These are phyloP conservation scores for Amanita jacksonii DNA, from an alignment of 768 basidiomycete species.

Conservation along the genomic window DNA sequence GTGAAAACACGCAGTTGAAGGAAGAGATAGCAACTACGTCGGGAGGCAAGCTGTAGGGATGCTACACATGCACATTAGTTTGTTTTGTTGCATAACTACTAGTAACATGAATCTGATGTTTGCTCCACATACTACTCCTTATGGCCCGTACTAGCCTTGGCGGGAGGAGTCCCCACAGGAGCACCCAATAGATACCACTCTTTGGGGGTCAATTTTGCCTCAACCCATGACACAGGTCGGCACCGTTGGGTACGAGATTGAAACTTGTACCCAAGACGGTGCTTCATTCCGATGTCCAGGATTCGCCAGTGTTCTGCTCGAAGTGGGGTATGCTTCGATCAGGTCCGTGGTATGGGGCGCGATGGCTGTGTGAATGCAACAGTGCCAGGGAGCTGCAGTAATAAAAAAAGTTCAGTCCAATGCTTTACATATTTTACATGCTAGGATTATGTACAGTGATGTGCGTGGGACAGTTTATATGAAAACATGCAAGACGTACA, in stretches of 20 bases:
- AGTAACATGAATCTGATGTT: slow-evolving; percentile 41
- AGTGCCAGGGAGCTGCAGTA: not conserved
- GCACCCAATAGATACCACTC: slow-evolving; percentile 21
- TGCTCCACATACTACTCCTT: slow-evolving; percentile 80
- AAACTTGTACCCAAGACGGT: not conserved
- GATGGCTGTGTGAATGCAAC: not conserved
- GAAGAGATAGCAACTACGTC: not conserved
- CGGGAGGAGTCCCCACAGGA: slow-evolving; percentile 78
- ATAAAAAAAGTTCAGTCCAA: not conserved
- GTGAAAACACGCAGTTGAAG: too few relatives aligned
- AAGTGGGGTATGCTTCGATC: not conserved
- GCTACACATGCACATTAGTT: too few relatives aligned
- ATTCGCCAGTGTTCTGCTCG: not conserved
- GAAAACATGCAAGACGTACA: slow-evolving; percentile 5
- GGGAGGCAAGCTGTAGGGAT: not conserved
- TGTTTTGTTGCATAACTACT: too few relatives aligned
- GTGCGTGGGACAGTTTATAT: slow-evolving; percentile 1
- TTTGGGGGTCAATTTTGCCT: slow-evolving; percentile 5
- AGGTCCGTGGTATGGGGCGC: slow-evolving; percentile 1
- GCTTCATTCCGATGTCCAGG: slow-evolving; percentile 4
- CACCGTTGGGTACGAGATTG: not conserved
- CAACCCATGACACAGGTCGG: slow-evolving; percentile 5
- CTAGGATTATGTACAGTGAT: slow-evolving; percentile 4
- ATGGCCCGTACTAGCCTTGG: slow-evolving; percentile 56
- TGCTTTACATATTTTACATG: slow-evolving; percentile 1